Base-by-base conservation (phyloP, 2,329 filamentous ascomycete genomes). In the Colletotrichum sidae region DNA sequence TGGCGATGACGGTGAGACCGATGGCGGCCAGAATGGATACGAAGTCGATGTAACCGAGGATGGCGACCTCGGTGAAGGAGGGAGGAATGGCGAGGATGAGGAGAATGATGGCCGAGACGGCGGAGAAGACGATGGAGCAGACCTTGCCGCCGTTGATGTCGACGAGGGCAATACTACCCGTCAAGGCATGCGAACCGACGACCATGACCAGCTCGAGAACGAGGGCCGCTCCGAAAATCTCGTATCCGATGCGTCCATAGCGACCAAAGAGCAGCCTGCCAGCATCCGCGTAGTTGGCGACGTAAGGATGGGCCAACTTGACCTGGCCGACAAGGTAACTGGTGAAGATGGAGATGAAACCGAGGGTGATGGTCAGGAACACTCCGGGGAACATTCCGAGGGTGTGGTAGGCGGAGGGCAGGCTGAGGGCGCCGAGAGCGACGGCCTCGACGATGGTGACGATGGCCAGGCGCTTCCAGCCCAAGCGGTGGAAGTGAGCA, bases 111-210 rank as follows among this genome's bases (percentile, higher is more conserved):
- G 80, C 81, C 2, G 81, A 82, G 35, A 83, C 75, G 41, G 81
- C 76, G 15, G 78, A 78, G 67, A 83, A 84, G 53, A 80, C 77
- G 49, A 84, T 70, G 17, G 80, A 80, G 75, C 82, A 84, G 25
- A 75, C 72, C 34, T 74, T 85, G 68, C 90, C 84, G 6, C 85
- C 76, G 4, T 88, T 88, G 55, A 92, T 80, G 50, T 83, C 87
- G 70, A 88, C 88, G 76, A 92, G 85, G 69, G 90, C 90, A 70
- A 92, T 89, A 34, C 84, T 85, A 69, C 92, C 92, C 0, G 89
- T 91, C 68, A 92, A 78, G 50, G 91, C 81, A 76, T 93, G 91
- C n/a, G 89, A 90, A 35, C 86, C 88, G 77, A 90, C 88, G 70
- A 91, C 84, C 77, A 93, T 91, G 64, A 90, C 78, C 39, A 92